These are phyloP conservation scores for Pythium brachiatum DNA, from an alignment of 352 stramenopile genomes.

Conservation along the genomic window DNA sequence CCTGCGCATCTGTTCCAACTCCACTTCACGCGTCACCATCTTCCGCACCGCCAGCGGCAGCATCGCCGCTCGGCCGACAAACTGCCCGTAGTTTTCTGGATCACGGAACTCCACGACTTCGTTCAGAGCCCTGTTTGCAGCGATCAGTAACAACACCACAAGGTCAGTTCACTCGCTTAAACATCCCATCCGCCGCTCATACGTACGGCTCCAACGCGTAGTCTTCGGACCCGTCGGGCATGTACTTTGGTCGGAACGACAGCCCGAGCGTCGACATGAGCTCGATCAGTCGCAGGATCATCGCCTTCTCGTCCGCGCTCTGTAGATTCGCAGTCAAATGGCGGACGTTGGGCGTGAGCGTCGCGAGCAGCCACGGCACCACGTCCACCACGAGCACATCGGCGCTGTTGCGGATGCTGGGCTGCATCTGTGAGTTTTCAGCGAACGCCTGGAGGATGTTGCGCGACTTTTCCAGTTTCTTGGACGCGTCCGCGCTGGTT, in stretches of 20 bases:
- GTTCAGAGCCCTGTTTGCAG: slow-evolving; percentile 61
- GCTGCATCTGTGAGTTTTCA: slow-evolving; percentile 59
- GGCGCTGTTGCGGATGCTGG: slow-evolving; percentile 53
- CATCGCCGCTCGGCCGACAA: slow-evolving; percentile 29
- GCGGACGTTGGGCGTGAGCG: slow-evolving; percentile 61
- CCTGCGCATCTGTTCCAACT: slow-evolving; percentile 76
- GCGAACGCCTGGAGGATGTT: slow-evolving; percentile 69
- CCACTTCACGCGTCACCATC: slow-evolving; percentile 78
- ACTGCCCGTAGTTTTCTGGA: slow-evolving; percentile 18
- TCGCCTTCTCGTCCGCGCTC: slow-evolving; percentile 60
- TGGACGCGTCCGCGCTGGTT: slow-evolving; percentile 52
- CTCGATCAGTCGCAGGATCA: slow-evolving; percentile 64
- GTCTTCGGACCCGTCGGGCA: slow-evolving; percentile 67
- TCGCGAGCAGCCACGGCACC: slow-evolving; percentile 67
- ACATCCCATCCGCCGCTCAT: neutral
- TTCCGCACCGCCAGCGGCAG: slow-evolving; percentile 66
- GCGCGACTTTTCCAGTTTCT: slow-evolving; percentile 49
- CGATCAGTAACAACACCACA: slow-evolving; percentile 6
- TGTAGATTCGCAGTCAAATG: slow-evolving; percentile 58
- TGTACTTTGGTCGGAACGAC: slow-evolving; percentile 69
- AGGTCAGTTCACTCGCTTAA: neutral
- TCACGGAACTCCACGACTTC: slow-evolving; percentile 69
- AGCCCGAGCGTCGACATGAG: slow-evolving; percentile 78
- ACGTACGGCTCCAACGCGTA: slow-evolving; percentile 77
- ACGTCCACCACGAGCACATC: slow-evolving; percentile 71